Base-by-base conservation (phyloP, 2,329 filamentous ascomycete genomes). In the Hypoxylon sp. region DNA sequence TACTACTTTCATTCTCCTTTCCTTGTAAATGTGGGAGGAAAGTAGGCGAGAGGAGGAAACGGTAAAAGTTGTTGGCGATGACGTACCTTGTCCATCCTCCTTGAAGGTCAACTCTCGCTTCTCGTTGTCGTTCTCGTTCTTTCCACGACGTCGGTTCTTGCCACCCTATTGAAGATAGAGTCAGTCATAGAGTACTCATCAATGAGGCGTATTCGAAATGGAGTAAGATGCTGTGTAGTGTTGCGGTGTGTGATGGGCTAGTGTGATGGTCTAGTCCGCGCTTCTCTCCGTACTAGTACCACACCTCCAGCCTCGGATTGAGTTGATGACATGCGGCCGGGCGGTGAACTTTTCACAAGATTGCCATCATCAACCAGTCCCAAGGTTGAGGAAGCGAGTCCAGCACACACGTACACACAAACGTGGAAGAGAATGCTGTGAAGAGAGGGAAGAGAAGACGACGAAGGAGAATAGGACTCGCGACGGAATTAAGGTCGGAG, bases 91-190 rank as follows among this genome's bases (percentile, higher is more conserved):
- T 68, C 94, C 94, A 75, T 98, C 94, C 78, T 98, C 95, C 82
- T 97, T 97, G 88, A 98, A 98, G 73, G 92, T 94, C 73, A 98
- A 85, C 79, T 98, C 94, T 78, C 94, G 93, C 85, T 97, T 97
- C 83, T 97, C 93, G 76, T 97, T 96, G 83, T 98, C 95, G 81
- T 95, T 96, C 82, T 96, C 92, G 86, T 96, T 96, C 89, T 97
- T 98, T 81, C 94, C 94, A 82, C 95, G 88, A 87, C 94, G 90
- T 80, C 94, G 85, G 82, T 98, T 98, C 86, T 98, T 98, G 82
- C 94, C 94, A 79, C 94, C 94, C 92, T 95, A 71, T 85, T 70
- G 51, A 58, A 56, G 52, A 48, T 21, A 24, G 67, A 74, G 66
- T 68, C 37, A 67, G 66, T 54, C 11, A 75, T 73, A 46, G 20